Conservation (phyloP, 371 early-diverging fungal genomes). For the Racocetra persica region DNA sequence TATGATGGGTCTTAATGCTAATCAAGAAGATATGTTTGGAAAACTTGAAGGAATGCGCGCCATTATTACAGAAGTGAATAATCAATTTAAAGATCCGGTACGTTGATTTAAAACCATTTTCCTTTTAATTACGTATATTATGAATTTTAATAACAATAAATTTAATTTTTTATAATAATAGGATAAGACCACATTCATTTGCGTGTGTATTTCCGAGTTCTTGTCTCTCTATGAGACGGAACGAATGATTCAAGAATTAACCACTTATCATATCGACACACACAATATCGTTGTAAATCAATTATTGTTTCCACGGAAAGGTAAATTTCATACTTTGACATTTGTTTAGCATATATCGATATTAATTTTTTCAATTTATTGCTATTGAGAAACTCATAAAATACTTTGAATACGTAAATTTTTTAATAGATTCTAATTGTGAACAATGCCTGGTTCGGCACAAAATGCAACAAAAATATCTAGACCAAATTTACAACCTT, state of each 20-base stretch:
- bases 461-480: conserved; percentile 98
- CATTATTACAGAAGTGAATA: conserved; percentile 95
- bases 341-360: neutral
- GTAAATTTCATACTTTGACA: conserved; percentile 48
- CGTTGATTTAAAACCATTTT: conserved; percentile 42
- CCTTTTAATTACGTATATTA: no score
- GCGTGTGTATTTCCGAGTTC: conserved; percentile 99
- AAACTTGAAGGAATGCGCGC: conserved; percentile 94
- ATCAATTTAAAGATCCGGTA: conserved; percentile 96
- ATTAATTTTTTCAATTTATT: neutral
- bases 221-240: conserved; percentile 98
- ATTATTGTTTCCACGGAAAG: conserved; percentile 92
- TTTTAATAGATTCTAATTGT: conserved; percentile 77
- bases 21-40: conserved; percentile 94
- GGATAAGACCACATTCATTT: conserved; percentile 97
- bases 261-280: conserved; percentile 95
- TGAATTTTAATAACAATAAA: neutral
- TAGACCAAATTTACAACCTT: conserved; percentile 96
- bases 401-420: neutral
- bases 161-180: conserved; percentile 46
- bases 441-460: conserved; percentile 94
- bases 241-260: conserved; percentile 98
- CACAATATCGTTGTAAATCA: conserved; percentile 99
- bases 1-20: conserved; percentile 94
- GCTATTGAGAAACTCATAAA: no score